Conservation (phyloP, 2,329 filamentous ascomycete genomes). For the Colletotrichum cuscutae region DNA sequence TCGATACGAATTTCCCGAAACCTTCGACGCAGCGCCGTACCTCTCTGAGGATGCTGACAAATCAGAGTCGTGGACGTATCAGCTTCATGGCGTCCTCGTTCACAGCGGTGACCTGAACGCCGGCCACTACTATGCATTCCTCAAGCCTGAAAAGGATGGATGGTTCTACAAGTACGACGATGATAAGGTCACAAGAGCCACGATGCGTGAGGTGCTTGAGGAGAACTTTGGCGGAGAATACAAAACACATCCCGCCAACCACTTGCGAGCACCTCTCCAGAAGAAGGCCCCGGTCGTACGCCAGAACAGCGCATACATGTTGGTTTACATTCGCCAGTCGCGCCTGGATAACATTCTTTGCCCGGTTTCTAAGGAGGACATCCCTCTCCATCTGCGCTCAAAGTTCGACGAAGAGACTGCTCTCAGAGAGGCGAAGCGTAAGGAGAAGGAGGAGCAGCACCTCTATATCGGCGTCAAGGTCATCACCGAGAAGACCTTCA, state of each 20-base stretch:
- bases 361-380: slow-evolving; percentile 79
- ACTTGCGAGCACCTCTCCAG: slow-evolving; percentile 55
- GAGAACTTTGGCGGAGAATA: slow-evolving; percentile 98
- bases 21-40: slow-evolving; percentile 86
- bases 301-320: slow-evolving; percentile 93
- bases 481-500: slow-evolving; percentile 84
- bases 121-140: slow-evolving; percentile 97
- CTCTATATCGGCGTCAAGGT: slow-evolving; percentile 88
- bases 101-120: slow-evolving; percentile 97
- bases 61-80: slow-evolving; percentile 90
- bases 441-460: slow-evolving; percentile 94
- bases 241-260: slow-evolving; percentile 57
- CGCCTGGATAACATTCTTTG: slow-evolving; percentile 85
- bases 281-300: slow-evolving; percentile 70
- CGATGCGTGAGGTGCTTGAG: slow-evolving; percentile 89
- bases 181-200: slow-evolving; percentile 95
- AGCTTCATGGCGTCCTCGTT: slow-evolving; percentile 93
- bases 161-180: slow-evolving; percentile 98
- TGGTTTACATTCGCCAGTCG: slow-evolving; percentile 94
- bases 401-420: slow-evolving; percentile 84
- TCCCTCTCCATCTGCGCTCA: slow-evolving; percentile 78
- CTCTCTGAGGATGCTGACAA: slow-evolving; percentile 86
- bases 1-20: slow-evolving; percentile 87
- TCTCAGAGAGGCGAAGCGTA: slow-evolving; percentile 78
- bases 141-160: slow-evolving; percentile 93